A percentile compares a stretch with the other conserved stretches of the same genome.
These are phyloP conservation scores for Candolleomyces aberdarensis DNA, from an alignment of 768 basidiomycete genomes.

Conservation along the genomic window DNA sequence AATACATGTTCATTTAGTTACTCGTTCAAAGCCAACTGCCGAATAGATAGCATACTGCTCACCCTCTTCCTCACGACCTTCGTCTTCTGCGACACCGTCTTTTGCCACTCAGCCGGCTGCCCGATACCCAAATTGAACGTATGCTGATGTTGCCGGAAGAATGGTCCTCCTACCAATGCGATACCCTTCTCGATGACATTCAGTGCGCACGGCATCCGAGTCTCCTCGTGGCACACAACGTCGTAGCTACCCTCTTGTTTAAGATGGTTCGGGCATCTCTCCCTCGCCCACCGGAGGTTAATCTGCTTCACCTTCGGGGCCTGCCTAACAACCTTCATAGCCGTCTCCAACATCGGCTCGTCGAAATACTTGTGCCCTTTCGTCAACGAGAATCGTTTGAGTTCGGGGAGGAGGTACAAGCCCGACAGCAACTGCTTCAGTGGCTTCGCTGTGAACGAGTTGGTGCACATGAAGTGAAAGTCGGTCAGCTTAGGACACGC, in stretches of 20 bases:
- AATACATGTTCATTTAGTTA: neutral
- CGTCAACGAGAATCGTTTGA: slow-evolving; percentile 45
- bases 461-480: slow-evolving; percentile 52
- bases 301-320: slow-evolving; percentile 37
- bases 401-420: slow-evolving; percentile 34
- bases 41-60: slow-evolving; percentile 1
- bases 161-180: slow-evolving; percentile 37
- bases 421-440: slow-evolving; percentile 37
- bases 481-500: slow-evolving; percentile 40
- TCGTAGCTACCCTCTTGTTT: slow-evolving; percentile 47
- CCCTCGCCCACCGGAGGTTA: slow-evolving; percentile 47
- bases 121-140: neutral
- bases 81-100: neutral
- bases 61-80: slow-evolving; percentile 3
- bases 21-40: neutral
- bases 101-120: slow-evolving; percentile 12
- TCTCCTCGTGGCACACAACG: slow-evolving; percentile 20
- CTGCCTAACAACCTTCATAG: slow-evolving; percentile 30
- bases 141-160: slow-evolving; percentile 26
- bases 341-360: slow-evolving; percentile 43
- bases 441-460: slow-evolving; percentile 41
- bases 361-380: slow-evolving; percentile 47
- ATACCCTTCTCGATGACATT: slow-evolving; percentile 39
- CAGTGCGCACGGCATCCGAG: slow-evolving; percentile 23
- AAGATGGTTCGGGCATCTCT: slow-evolving; percentile 44